Evolutionary conservation across 176 grass and related monocot species (phyloP), one percentile per base, ranked within the genome.

Genomic region (Metroxylon sagu): DNA sequence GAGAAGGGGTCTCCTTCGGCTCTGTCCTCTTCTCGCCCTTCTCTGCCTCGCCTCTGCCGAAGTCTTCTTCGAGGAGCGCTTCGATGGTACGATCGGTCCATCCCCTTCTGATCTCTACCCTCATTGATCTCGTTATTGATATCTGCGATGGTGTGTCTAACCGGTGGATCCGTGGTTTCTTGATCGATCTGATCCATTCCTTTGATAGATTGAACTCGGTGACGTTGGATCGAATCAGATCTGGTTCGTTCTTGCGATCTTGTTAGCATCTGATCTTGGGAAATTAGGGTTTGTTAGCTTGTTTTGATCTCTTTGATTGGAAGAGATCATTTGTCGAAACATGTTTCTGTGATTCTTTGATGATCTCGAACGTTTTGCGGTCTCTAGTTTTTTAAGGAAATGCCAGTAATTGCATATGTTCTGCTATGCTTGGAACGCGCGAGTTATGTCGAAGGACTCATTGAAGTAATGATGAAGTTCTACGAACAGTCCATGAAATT

Each of bases 21-120:
- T 55, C 53, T 23, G 53, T 23, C 12, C 53, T 55, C 19, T 55
- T 23, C 4, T 55, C 53, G 53, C 53, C 53, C 5, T 55, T 23
- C 53, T 55, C 53, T 55, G 6, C 53, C 53, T 55, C 53, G 0
- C 53, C 19, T 55, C 53, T 8, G 53, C 53, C 18, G 53, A 55
- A 23, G 53, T 55, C 53, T 55, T 14, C 53, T 55, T 55, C 19
- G 53, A 55, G 5, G 53, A 55, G 53, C 53, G 53, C 53, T 55
- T 55, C 53, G 53, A 55, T 21, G 53, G 53, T 55, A 55, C 12
- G 7, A 25, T 8, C 53, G 19, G 12, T 55, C 53, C 1, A 55
- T 55, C 18, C 21, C 53, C 53, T 55, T 55, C 12, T 43, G 8
- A 43, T 43, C 8, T 43, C 35, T 43, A 10, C 35, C 35, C 2